Evolutionary conservation across 306 rosid species (phyloP).

Genomic region (Cucurbita maxima): DNA sequence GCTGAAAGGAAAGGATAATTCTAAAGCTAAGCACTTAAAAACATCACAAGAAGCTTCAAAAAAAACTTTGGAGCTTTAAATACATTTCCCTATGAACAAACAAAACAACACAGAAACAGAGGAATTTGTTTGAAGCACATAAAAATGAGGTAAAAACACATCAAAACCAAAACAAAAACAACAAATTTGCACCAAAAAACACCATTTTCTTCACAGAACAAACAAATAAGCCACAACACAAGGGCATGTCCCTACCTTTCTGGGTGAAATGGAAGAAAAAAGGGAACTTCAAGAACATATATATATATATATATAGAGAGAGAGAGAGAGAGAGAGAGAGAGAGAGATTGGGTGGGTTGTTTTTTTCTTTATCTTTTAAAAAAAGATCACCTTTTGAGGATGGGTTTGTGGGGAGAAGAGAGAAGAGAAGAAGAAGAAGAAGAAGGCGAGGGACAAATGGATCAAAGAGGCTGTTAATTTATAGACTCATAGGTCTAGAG

Average conservation of each 20-base stretch:
- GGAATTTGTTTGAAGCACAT: background rate
- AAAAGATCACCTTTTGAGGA: slow-evolving; percentile 60
- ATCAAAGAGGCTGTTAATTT: slow-evolving; percentile 47
- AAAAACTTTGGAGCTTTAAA: slow-evolving; percentile 8
- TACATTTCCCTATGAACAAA: background rate
- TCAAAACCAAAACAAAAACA: background rate
- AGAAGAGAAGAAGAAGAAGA: background rate
- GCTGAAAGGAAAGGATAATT: slow-evolving; percentile 66
- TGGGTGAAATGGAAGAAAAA: slow-evolving; percentile 25
- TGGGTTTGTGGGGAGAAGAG: background rate
- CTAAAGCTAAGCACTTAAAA: slow-evolving; percentile 14
- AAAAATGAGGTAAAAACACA: slow-evolving; percentile 20
- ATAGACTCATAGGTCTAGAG: slow-evolving; percentile 37
- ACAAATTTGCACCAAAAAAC: background rate
- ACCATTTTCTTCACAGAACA: background rate
- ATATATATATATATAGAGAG: background rate
- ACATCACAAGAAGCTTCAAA: background rate
- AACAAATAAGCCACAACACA: slow-evolving; percentile 11
- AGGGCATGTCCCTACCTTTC: slow-evolving; percentile 24
- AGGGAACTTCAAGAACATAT: background rate
- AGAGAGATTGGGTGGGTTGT: slow-evolving; percentile 25
- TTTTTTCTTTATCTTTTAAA: slow-evolving; percentile 21
- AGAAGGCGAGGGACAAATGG: slow-evolving; percentile 46
- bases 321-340: slow-evolving; percentile 14
- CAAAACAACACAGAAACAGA: background rate